A percentile compares a stretch with the other conserved stretches of the same genome.
Conservation (phyloP, 371 early-diverging fungal genomes). For the Haplosporangium sp. region DNA sequence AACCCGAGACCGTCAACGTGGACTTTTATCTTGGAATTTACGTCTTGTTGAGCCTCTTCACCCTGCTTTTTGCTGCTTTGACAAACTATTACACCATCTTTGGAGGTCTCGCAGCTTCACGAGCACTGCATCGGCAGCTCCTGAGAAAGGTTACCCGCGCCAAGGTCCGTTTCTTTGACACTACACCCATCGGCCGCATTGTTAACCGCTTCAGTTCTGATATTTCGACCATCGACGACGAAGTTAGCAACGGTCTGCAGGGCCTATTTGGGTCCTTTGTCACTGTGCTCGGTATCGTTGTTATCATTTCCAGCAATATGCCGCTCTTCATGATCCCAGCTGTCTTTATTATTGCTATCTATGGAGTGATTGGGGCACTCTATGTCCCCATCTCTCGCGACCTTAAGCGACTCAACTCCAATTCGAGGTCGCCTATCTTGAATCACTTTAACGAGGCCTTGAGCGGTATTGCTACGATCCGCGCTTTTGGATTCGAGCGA, state of each 20-base stretch:
- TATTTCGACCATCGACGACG: constrained; percentile 63
- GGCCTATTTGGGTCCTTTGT: constrained; percentile 58
- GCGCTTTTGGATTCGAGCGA: constrained; percentile 61
- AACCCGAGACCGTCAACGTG: constrained; percentile 49
- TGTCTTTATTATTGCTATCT: constrained; percentile 55
- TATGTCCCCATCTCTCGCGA: constrained; percentile 82
- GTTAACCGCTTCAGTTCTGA: constrained; percentile 85
- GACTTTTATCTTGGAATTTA: constrained; percentile 60
- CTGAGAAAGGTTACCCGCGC: constrained; percentile 66
- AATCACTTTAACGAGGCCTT: constrained; percentile 81
- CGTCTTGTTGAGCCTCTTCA: constrained; percentile 59
- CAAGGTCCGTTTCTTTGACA: constrained; percentile 84
- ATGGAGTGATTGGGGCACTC: constrained; percentile 63
- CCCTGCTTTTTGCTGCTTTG: constrained; percentile 50
- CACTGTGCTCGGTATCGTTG: constrained; percentile 70
- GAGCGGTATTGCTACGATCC: constrained; percentile 53
- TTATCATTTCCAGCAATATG: constrained; percentile 67
- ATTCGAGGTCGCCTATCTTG: constrained; percentile 80
- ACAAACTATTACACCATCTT: constrained; percentile 58
- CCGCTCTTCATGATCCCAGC: constrained; percentile 69
- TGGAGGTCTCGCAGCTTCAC: constrained; percentile 59
- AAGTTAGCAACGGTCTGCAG: constrained; percentile 59
- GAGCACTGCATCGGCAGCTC: constrained; percentile 58
- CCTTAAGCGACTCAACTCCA: constrained; percentile 83
- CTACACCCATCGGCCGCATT: constrained; percentile 88